Percentiles rank a stretch among this genome's conserved stretches.
Evolutionary conservation across 2,329 filamentous ascomycete species (phyloP).

Genomic region (Fusarium sp.): DNA sequence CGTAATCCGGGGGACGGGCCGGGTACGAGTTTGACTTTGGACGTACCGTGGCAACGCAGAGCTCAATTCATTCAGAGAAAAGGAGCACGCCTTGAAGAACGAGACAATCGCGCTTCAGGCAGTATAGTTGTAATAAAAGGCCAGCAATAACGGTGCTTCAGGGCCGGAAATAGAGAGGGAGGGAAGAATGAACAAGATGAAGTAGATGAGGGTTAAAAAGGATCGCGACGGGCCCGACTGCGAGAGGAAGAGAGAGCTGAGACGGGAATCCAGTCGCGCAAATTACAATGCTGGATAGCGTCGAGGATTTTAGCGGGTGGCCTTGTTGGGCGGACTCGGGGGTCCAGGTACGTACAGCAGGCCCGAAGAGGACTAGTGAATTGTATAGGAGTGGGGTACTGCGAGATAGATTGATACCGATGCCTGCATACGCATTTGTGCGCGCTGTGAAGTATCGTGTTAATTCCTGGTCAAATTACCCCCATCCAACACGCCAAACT

Average conservation of each 20-base stretch:
- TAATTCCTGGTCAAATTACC: constrained; percentile 36
- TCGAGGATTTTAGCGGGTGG: constrained; percentile 47
- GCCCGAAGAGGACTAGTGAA: constrained; percentile 37
- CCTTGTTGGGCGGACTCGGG: constrained; percentile 45
- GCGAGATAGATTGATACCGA: constrained; percentile 49
- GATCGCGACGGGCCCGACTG: constrained; percentile 45
- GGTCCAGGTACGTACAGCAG: constrained; percentile 12
- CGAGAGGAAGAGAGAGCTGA: constrained; percentile 41
- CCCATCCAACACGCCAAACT: constrained; percentile 37
- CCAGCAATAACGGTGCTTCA: constrained; percentile 30
- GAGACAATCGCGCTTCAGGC: constrained; percentile 32
- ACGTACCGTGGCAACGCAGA: constrained; percentile 49
- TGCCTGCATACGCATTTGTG: fast-evolving
- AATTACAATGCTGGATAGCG: constrained; percentile 52
- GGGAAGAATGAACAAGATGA: constrained; percentile 36
- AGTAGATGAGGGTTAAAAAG: constrained; percentile 45
- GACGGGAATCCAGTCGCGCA: constrained; percentile 50
- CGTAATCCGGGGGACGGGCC: constrained; percentile 35
- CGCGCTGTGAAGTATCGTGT: constrained; percentile 3
- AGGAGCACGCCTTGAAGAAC: constrained; percentile 21
- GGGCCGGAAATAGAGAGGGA: constrained; percentile 36
- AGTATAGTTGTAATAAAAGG: constrained; percentile 19
- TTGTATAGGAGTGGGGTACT: constrained; percentile 37
- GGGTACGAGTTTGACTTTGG: constrained; percentile 21
- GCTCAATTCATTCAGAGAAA: constrained; percentile 43